phyloP scores from a whole-genome alignment of 2,329 filamentous ascomycete genomes.

The Beauveria sp. region DNA sequence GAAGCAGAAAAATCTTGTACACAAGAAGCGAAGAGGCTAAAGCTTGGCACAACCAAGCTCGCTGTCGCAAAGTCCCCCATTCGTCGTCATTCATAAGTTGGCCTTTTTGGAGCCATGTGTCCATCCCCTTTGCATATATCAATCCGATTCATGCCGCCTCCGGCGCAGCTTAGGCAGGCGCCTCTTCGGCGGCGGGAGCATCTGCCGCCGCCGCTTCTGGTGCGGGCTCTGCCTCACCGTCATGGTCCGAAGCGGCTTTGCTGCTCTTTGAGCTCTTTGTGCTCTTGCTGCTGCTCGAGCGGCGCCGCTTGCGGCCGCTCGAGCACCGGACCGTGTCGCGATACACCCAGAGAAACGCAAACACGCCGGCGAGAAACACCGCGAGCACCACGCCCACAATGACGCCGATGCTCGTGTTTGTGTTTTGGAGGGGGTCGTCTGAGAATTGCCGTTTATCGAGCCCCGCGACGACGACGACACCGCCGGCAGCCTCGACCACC shows the following conservation, averaged over 20 bases:
- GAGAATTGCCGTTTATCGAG: constrained; percentile 15
- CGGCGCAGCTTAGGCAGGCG: neutral
- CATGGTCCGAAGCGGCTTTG: constrained; percentile 14
- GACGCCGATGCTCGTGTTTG: constrained; percentile 35
- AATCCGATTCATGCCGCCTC: neutral
- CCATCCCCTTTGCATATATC: neutral
- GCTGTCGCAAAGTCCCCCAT: neutral
- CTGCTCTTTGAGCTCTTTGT: constrained; percentile 29
- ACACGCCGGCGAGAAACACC: constrained; percentile 29
- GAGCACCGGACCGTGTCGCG: constrained; percentile 29
- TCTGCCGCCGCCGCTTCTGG: neutral
- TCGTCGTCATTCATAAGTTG: neutral
- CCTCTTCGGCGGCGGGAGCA: neutral
- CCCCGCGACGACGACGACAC: neutral
- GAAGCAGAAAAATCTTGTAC: neutral
- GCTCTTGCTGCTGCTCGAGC: constrained; percentile 22
- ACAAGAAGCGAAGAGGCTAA: neutral
- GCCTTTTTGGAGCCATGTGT: neutral
- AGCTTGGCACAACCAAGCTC: neutral
- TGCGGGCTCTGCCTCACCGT: neutral
- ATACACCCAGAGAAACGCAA: constrained; percentile 33
- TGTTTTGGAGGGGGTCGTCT: constrained; percentile 21
- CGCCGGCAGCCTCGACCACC: neutral
- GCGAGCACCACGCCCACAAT: constrained; percentile 34
- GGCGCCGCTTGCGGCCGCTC: constrained; percentile 20